Conservation (phyloP, 805 yeast genomes). For the Lipomyces oligophaga region DNA sequence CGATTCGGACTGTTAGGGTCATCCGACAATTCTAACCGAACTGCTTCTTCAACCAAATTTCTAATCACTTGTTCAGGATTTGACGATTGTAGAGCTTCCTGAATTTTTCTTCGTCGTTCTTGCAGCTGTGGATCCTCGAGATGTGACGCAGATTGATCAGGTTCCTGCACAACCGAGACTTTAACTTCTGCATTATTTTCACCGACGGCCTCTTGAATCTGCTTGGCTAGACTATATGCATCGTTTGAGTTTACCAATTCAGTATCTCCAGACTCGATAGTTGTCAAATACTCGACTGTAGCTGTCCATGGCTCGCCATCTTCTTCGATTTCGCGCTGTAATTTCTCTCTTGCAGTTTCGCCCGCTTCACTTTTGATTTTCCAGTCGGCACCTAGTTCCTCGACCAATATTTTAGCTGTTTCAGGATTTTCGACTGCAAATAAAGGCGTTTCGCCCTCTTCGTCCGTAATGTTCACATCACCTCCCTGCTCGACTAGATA, state of each 20-base stretch:
- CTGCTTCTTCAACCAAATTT: constrained; percentile 61
- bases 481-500: constrained; percentile 61
- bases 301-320: constrained; percentile 79
- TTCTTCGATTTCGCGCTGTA: constrained; percentile 53
- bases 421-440: constrained; percentile 77
- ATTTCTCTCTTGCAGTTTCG: constrained; percentile 44
- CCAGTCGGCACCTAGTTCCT: constrained; percentile 64
- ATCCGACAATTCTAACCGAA: constrained; percentile 37
- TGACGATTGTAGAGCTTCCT: constrained; percentile 69
- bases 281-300: constrained; percentile 57
- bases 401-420: constrained; percentile 64
- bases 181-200: constrained; percentile 20
- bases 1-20: not conserved
- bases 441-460: constrained; percentile 92
- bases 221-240: constrained; percentile 20
- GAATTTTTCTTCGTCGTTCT: constrained; percentile 52
- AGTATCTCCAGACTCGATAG: constrained; percentile 40
- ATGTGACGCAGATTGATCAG: constrained; percentile 31
- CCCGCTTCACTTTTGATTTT: constrained; percentile 66
- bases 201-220: constrained; percentile 7
- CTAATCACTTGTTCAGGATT: constrained; percentile 77
- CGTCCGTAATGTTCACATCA: constrained; percentile 74
- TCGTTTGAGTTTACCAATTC: constrained; percentile 17
- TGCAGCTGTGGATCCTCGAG: constrained; percentile 28
- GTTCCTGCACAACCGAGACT: constrained; percentile 21